Conservation (phyloP, 768 basidiomycete species). For the Phanerochaete sordida region DNA sequence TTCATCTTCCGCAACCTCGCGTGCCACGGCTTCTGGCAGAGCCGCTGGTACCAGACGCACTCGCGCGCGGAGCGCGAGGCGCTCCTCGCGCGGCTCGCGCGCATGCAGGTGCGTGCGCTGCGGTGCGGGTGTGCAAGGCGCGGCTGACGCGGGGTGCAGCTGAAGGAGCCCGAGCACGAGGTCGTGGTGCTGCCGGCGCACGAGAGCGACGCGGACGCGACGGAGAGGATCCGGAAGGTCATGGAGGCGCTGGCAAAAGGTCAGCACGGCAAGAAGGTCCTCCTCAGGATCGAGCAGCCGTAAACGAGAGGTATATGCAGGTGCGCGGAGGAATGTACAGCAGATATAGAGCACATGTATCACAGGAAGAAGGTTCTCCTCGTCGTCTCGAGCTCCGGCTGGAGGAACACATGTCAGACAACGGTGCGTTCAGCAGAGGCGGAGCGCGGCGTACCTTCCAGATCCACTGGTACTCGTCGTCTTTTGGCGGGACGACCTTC, state of each 20-base stretch:
- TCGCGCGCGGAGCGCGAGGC: constrained; percentile 44
- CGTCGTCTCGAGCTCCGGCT: constrained; percentile 94
- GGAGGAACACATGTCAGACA: background rate
- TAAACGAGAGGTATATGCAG: background rate
- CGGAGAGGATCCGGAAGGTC: constrained; percentile 28
- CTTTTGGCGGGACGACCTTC: constrained; percentile 52
- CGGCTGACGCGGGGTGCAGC: constrained; percentile 32
- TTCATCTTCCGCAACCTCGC: constrained; percentile 86
- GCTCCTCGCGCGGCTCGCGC: constrained; percentile 48
- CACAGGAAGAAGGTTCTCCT: constrained; percentile 90
- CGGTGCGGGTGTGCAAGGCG: background rate
- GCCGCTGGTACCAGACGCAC: constrained; percentile 58
- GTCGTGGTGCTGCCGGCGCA: constrained; percentile 49
- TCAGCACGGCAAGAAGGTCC: constrained; percentile 45
- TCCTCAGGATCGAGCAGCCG: constrained; percentile 34
- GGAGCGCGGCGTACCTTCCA: constrained; percentile 69
- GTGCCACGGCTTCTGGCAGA: constrained; percentile 78
- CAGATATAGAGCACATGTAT: constrained; percentile 4
- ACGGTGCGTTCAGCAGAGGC: background rate
- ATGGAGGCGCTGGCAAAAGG: constrained; percentile 35
- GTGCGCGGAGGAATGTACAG: background rate
- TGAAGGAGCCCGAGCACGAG: constrained; percentile 67
- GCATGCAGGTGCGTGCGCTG: constrained; percentile 43
- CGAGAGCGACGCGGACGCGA: constrained; percentile 36
- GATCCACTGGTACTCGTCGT: constrained; percentile 81